A percentile compares a stretch with the other conserved stretches of the same genome.
These are phyloP conservation scores for Geotrichum histeridarum DNA, from an alignment of 1,139 yeast genomes.

Conservation along the genomic window DNA sequence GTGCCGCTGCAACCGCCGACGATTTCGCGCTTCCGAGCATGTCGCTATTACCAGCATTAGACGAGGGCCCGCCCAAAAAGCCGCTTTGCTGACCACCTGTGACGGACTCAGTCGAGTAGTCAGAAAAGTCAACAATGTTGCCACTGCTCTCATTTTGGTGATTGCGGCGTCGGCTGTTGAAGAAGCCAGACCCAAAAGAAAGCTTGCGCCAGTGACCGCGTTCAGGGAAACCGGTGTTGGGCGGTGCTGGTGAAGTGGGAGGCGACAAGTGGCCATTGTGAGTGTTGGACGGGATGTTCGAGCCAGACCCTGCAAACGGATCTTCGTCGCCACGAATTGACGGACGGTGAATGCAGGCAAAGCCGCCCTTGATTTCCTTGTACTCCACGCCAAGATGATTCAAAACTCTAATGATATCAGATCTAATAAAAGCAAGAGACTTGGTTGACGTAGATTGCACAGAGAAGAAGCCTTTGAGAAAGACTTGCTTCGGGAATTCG, in stretches of 20 bases:
- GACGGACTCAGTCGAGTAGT: constrained; percentile 36
- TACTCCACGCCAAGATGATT: constrained; percentile 73
- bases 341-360: constrained; percentile 73
- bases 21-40: constrained; percentile 42
- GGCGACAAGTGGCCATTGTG: constrained; percentile 7
- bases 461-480: constrained; percentile 89
- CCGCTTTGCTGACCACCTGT: constrained; percentile 43
- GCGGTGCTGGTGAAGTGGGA: constrained; percentile 13
- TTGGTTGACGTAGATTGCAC: constrained; percentile 95
- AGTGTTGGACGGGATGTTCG: constrained; percentile 13
- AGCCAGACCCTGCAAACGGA: constrained; percentile 22
- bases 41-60: constrained; percentile 51
- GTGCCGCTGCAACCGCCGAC: constrained; percentile 21
- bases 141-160: constrained; percentile 29
- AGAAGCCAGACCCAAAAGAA: constrained; percentile 35
- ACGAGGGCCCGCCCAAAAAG: background rate
- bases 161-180: constrained; percentile 25
- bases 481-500: constrained; percentile 85
- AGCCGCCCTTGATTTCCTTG: constrained; percentile 92
- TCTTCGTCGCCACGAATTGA: constrained; percentile 60
- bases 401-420: constrained; percentile 75
- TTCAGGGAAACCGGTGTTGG: background rate
- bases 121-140: constrained; percentile 27
- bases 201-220: constrained; percentile 36
- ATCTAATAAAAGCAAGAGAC: constrained; percentile 89